Base-by-base conservation (phyloP, 805 yeast species). In the Candida gorgasii region DNA sequence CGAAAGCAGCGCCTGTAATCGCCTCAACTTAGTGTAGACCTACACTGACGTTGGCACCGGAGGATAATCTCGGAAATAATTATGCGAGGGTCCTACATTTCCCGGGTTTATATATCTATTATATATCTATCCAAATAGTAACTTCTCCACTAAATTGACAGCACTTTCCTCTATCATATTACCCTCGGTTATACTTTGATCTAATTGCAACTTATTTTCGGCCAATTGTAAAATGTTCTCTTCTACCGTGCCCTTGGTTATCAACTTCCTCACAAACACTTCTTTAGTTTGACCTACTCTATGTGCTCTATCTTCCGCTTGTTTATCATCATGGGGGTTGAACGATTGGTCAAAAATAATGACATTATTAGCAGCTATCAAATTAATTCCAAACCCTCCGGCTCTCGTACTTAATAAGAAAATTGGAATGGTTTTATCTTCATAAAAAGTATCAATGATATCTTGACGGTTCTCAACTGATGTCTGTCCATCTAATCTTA, bases 261-360 rank as follows among this genome's bases (percentile, higher is more conserved):
- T 81, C 47, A 93, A 65, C 43, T 95, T 79, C 30, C 79, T 75
- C 13, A 95, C 96, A 40, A 72, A 68, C 15, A 93, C 99, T 37
- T 86, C 88, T 42, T 84, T 79, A 5, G 83, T 80, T 66, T 92
- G 98, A 1, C 99, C 99, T 18, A 93, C 97, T 63, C 99, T 78
- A 62, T 93, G 99, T 0, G 98, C 96, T 59, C 99, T 79, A 63
- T 93, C 99, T 60, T 95, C 98, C 1, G 99, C 99, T 67, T 93
- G 99, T 58, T 86, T 86, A 59, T 93, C 99, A 61, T 93, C 99
- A 62, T 93, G 99, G 0, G 99, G 99, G 58, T 93, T 93, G 69
- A 93, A 93, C 39, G 95, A 84, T 60, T 89, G 92, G 60, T 93
- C 99, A 58, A 83, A 90, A 23, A 93, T 86, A 40, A 93, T 75